Percentiles rank a stretch among this genome's conserved stretches.
Evolutionary conservation across 2,329 filamentous ascomycete genomes (phyloP).

Genomic region (Bipolaris bicolor): DNA sequence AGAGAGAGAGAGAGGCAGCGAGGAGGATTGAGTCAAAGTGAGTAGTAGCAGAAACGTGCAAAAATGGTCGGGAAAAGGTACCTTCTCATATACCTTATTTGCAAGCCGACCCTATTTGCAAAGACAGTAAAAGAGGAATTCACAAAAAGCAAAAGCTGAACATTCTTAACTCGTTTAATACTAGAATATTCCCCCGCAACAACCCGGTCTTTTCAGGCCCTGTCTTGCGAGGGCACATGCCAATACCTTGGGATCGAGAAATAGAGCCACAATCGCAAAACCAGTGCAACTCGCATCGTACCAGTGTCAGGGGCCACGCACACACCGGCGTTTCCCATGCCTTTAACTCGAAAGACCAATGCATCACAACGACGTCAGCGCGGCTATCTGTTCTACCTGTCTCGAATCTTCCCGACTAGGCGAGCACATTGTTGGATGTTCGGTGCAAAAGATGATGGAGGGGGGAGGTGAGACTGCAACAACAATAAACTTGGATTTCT

Average conservation of each 20-base stretch:
- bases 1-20: no score
- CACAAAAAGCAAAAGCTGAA: background rate
- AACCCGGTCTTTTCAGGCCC: slow-evolving; percentile 2
- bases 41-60: background rate
- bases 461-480: background rate
- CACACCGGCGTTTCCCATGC: slow-evolving; percentile 12
- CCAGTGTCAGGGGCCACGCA: slow-evolving; percentile 5
- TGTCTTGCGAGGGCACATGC: slow-evolving; percentile 8
- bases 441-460: background rate
- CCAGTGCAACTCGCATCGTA: slow-evolving; percentile 8
- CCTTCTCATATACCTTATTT: no score
- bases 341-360: background rate
- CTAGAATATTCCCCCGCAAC: slow-evolving; percentile 8
- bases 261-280: slow-evolving; percentile 5
- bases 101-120: no score
- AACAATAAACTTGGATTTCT: background rate
- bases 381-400: background rate
- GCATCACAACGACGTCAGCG: slow-evolving; percentile 14
- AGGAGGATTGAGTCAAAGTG: no score
- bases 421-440: background rate
- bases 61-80: background rate
- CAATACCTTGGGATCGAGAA: slow-evolving; percentile 11
- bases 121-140: no score
- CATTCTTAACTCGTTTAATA: slow-evolving; percentile 9
- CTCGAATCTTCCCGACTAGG: slow-evolving; percentile 9